A percentile compares a stretch with the other conserved stretches of the same genome.
These are phyloP conservation scores for Stagonosporopsis rhizophila DNA, from an alignment of 2,329 filamentous ascomycete species.

Conservation along the genomic window DNA sequence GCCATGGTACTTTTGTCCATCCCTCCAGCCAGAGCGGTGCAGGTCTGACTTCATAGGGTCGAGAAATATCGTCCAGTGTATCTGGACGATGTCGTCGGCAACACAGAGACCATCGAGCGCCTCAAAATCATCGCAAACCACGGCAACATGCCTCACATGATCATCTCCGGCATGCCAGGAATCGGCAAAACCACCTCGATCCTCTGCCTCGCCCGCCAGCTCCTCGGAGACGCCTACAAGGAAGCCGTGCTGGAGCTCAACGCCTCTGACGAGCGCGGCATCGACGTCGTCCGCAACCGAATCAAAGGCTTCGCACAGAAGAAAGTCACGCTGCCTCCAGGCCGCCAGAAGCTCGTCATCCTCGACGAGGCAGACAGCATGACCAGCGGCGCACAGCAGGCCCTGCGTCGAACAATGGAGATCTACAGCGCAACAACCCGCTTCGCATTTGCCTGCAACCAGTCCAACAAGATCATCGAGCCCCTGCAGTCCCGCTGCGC, in stretches of 20 bases:
- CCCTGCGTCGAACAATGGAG: slow-evolving; percentile 94
- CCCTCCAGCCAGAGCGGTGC: background rate
- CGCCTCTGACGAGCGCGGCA: slow-evolving; percentile 94
- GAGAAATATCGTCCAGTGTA: slow-evolving; percentile 97
- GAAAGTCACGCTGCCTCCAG: slow-evolving; percentile 91
- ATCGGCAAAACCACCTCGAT: slow-evolving; percentile 99
- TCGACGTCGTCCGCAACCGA: slow-evolving; percentile 94
- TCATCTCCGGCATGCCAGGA: slow-evolving; percentile 99
- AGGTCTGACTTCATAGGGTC: slow-evolving; percentile 67
- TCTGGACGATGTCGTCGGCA: slow-evolving; percentile 95
- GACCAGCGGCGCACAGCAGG: slow-evolving; percentile 96
- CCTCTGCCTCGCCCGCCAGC: slow-evolving; percentile 87
- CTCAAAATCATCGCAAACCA: slow-evolving; percentile 98
- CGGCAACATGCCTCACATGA: slow-evolving; percentile 98
- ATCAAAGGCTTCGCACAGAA: slow-evolving; percentile 99
- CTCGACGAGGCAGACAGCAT: slow-evolving; percentile 96
- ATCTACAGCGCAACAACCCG: slow-evolving; percentile 96
- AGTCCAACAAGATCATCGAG: slow-evolving; percentile 99
- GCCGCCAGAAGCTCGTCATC: slow-evolving; percentile 95
- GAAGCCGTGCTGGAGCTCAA: slow-evolving; percentile 97
- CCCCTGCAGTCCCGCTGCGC: slow-evolving; percentile 97
- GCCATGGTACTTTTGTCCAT: slow-evolving; percentile 67
- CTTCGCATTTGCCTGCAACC: slow-evolving; percentile 98
- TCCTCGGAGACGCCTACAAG: slow-evolving; percentile 93
- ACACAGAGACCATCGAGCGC: slow-evolving; percentile 95